Conservation (phyloP, 306 rosid species). For the Fragaria iinumae region DNA sequence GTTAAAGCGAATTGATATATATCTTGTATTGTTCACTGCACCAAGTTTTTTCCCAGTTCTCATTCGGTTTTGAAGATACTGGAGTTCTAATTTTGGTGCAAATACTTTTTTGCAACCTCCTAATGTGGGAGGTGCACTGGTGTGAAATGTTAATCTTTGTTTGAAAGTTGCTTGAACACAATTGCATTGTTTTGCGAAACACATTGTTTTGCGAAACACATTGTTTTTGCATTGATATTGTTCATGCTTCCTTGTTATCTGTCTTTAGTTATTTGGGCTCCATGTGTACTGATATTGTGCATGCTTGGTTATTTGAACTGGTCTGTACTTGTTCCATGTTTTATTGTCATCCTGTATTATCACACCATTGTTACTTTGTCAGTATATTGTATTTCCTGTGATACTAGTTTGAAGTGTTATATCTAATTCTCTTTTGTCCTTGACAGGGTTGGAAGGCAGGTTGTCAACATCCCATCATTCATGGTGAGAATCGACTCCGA, state of each 20-base stretch:
- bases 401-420: neutral
- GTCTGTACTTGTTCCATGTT: too few species aligned
- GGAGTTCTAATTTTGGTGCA: neutral
- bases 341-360: neutral
- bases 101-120: neutral
- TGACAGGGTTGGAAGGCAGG: constrained; percentile 33
- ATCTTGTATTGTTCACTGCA: neutral
- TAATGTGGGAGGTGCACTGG: neutral
- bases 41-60: neutral
- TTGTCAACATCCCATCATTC: constrained; percentile 33
- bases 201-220: neutral
- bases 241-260: neutral
- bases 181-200: too few species aligned
- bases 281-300: neutral
- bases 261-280: too few species aligned
- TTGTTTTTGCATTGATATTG: neutral
- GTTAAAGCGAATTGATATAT: neutral
- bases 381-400: neutral
- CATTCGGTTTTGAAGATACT: neutral
- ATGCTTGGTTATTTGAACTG: neutral
- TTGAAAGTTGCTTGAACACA: neutral
- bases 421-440: too few species aligned
- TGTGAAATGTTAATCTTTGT: too few species aligned
- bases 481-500: constrained; percentile 32
- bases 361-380: neutral